Conservation (phyloP, 306 rosid species). For the Cyclanthera cordifolia region DNA sequence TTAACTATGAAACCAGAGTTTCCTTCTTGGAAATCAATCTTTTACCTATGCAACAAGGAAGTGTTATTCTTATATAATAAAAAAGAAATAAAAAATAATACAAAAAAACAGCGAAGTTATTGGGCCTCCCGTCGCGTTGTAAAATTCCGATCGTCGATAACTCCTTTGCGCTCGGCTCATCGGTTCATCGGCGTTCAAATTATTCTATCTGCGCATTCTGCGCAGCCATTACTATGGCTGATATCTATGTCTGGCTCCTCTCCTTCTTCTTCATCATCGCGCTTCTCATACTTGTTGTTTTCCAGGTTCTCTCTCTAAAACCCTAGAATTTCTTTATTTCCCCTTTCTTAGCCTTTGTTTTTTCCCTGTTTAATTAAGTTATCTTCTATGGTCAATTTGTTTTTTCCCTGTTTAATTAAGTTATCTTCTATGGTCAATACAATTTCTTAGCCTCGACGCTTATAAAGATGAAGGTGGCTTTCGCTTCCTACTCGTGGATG, state of each 20-base stretch:
- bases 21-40: no score
- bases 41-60: no score
- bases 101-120: background rate
- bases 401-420: background rate
- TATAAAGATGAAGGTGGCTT: background rate
- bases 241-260: slow-evolving; percentile 64
- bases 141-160: background rate
- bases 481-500: background rate
- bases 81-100: background rate
- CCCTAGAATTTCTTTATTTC: background rate
- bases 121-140: background rate
- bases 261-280: slow-evolving; percentile 77
- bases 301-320: slow-evolving; percentile 52
- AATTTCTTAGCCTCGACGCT: background rate
- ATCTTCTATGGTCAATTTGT: background rate
- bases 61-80: no score
- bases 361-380: background rate
- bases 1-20: no score
- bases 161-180: background rate
- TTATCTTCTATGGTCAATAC: background rate
- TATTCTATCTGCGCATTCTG: background rate
- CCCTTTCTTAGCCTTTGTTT: background rate
- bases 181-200: background rate
- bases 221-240: slow-evolving; percentile 42
- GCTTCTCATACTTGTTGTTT: slow-evolving; percentile 60